Conservation (phyloP, 352 stramenopile species). For the Phytophthora multivora region DNA sequence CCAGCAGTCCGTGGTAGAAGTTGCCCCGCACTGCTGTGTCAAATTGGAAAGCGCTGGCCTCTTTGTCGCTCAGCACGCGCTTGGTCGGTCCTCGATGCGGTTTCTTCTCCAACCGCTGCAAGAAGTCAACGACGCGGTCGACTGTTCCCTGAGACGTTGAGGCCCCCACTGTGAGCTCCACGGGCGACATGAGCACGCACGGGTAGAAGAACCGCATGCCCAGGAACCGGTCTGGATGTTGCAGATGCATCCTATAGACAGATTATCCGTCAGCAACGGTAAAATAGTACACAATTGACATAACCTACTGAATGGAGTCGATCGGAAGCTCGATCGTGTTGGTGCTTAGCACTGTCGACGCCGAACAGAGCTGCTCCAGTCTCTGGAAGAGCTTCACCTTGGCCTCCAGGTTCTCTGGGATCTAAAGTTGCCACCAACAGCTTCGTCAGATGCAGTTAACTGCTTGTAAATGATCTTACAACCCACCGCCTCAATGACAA, state of each 20-base stretch:
- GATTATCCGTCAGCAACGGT: too few species aligned
- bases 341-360: slow-evolving; percentile 62
- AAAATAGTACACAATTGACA: neutral
- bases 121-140: slow-evolving; percentile 47
- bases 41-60: slow-evolving; percentile 69
- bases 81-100: slow-evolving; percentile 67
- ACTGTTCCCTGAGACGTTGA: slow-evolving; percentile 47
- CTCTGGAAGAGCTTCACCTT: slow-evolving; percentile 67
- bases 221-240: slow-evolving; percentile 56
- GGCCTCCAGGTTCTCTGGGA: slow-evolving; percentile 61
- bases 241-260: slow-evolving; percentile 35
- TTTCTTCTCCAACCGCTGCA: slow-evolving; percentile 60
- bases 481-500: slow-evolving; percentile 73
- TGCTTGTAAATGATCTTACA: neutral
- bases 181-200: slow-evolving; percentile 63
- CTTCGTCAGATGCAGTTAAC: neutral
- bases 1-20: slow-evolving; percentile 69
- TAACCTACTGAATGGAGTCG: slow-evolving; percentile 64
- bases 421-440: slow-evolving; percentile 27
- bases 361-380: slow-evolving; percentile 60
- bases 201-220: slow-evolving; percentile 80
- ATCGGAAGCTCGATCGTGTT: slow-evolving; percentile 67
- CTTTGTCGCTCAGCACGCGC: slow-evolving; percentile 57
- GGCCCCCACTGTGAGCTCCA: slow-evolving; percentile 56
- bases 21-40: slow-evolving; percentile 57